These are phyloP conservation scores for Acer saccharum DNA, from an alignment of 345 rosid genomes.

Conservation along the genomic window DNA sequence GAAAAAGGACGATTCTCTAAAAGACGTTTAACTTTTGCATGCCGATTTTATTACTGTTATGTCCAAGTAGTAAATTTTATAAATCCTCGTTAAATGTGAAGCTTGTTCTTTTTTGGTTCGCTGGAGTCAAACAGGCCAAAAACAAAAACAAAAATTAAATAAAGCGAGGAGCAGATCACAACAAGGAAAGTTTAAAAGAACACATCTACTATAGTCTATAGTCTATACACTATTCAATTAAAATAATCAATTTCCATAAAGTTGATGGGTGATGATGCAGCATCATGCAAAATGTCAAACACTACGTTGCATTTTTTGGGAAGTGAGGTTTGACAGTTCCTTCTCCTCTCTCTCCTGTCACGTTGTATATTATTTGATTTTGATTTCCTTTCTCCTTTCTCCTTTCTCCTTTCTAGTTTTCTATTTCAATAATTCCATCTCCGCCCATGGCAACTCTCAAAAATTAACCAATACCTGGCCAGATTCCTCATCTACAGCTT, in stretches of 20 bases:
- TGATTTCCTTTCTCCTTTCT: neutral
- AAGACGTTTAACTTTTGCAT: slow-evolving; percentile 38
- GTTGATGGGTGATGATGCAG: slow-evolving; percentile 32
- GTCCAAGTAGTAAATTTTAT: neutral
- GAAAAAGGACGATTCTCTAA: slow-evolving; percentile 16
- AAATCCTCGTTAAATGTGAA: slow-evolving; percentile 33
- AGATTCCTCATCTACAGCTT: neutral
- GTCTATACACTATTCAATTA: too few species aligned
- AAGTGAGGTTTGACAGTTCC: slow-evolving; percentile 48
- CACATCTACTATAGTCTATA: too few species aligned
- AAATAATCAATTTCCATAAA: slow-evolving; percentile 13
- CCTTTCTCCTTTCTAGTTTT: neutral
- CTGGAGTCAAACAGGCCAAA: slow-evolving; percentile 25
- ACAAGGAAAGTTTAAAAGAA: neutral
- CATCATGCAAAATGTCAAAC: slow-evolving; percentile 80
- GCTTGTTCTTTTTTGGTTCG: slow-evolving; percentile 12
- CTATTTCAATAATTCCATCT: slow-evolving; percentile 8
- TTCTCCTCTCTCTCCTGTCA: slow-evolving; percentile 24
- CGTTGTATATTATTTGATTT: slow-evolving; percentile 17
- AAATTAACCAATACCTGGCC: neutral
- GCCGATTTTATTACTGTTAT: slow-evolving; percentile 3
- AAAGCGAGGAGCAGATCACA: neutral
- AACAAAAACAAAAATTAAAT: neutral
- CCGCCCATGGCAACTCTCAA: neutral
- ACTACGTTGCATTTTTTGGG: slow-evolving; percentile 61